A percentile compares a stretch with the other conserved stretches of the same genome.
phyloP scores from a whole-genome alignment of 2,329 filamentous ascomycete genomes.

The Talaromyces sp. region DNA sequence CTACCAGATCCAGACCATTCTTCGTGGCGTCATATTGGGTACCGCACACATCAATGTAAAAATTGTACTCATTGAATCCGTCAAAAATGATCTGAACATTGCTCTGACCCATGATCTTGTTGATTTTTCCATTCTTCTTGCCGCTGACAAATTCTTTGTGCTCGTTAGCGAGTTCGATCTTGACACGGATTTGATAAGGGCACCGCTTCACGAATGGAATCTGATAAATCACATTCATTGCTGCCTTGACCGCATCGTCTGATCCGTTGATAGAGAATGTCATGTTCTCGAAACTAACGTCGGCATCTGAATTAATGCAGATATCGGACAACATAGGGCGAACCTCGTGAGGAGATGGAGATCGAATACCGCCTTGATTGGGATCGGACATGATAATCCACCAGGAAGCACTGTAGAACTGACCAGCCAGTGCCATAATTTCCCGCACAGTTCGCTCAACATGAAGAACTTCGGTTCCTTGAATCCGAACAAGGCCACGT shows the following conservation, averaged over 20 bases:
- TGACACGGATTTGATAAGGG: slow-evolving; percentile 91
- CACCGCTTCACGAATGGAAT: slow-evolving; percentile 83
- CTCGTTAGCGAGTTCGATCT: slow-evolving; percentile 97
- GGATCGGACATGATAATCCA: slow-evolving; percentile 79
- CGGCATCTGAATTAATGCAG: slow-evolving; percentile 91
- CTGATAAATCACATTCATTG: slow-evolving; percentile 89
- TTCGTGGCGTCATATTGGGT: slow-evolving; percentile 91
- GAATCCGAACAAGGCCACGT: slow-evolving; percentile 79
- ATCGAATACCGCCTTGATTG: slow-evolving; percentile 55
- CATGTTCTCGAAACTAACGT: slow-evolving; percentile 90
- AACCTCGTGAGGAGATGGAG: slow-evolving; percentile 65
- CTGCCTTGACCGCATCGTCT: slow-evolving; percentile 91
- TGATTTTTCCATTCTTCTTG: slow-evolving; percentile 99
- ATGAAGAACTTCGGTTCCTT: slow-evolving; percentile 88
- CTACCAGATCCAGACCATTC: slow-evolving; percentile 84
- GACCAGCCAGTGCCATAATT: slow-evolving; percentile 90
- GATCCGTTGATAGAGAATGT: slow-evolving; percentile 93
- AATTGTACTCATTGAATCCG: slow-evolving; percentile 99
- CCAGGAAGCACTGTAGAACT: slow-evolving; percentile 98
- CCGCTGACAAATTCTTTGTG: slow-evolving; percentile 99
- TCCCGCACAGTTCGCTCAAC: slow-evolving; percentile 93
- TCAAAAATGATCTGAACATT: slow-evolving; percentile 99
- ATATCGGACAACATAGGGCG: slow-evolving; percentile 92
- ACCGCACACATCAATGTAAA: slow-evolving; percentile 97
- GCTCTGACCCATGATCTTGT: slow-evolving; percentile 99